phyloP scores from a whole-genome alignment of 164 flowering plant genomes.

The Dillenia turbinata region DNA sequence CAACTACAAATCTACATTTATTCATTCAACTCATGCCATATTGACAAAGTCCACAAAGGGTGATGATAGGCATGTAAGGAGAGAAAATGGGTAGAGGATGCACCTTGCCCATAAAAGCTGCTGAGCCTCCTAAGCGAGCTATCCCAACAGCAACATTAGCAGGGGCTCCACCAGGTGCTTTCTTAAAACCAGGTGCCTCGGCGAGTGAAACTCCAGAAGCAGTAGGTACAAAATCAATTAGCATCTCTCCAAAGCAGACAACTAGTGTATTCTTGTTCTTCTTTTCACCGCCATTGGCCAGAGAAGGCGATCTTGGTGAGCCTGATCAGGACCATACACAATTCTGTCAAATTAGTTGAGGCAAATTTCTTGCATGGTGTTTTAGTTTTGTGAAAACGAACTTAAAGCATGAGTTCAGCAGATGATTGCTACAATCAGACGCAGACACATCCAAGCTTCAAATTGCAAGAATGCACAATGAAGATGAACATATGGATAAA shows the following conservation, averaged over 20 bases:
- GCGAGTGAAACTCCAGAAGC: constrained; percentile 80
- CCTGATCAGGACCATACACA: constrained; percentile 17
- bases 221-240: constrained; percentile 87
- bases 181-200: constrained; percentile 83
- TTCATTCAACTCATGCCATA: no score
- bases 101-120: constrained; percentile 92
- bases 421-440: no score
- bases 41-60: no score
- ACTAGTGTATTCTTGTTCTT: constrained; percentile 34
- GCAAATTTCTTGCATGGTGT: no score
- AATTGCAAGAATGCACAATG: no score
- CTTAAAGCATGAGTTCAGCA: no score
- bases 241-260: constrained; percentile 87
- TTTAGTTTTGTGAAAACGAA: no score
- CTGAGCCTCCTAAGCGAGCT: constrained; percentile 65
- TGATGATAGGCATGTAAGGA: no score
- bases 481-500: no score
- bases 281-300: constrained; percentile 13
- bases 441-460: no score
- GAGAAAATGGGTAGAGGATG: background rate
- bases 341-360: no score
- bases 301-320: constrained; percentile 11
- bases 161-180: constrained; percentile 94
- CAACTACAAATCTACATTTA: no score
- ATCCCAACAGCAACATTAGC: constrained; percentile 92